These are phyloP conservation scores for Cyberlindnera saturnus DNA, from an alignment of 805 yeast species.

Conservation along the genomic window DNA sequence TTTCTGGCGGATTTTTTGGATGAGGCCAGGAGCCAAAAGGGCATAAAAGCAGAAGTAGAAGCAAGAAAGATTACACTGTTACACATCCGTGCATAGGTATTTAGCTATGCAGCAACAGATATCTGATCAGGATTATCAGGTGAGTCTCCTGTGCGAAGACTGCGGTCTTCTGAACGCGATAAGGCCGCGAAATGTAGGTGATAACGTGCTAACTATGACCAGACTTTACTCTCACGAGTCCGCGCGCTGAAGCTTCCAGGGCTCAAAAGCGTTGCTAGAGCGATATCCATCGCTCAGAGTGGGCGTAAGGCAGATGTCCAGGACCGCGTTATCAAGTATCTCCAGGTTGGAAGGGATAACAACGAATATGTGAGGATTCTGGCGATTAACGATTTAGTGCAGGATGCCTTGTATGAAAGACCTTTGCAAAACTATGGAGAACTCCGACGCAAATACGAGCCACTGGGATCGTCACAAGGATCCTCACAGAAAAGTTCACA, in stretches of 20 bases:
- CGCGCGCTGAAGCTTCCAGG: conserved; percentile 37
- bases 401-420: conserved; percentile 27
- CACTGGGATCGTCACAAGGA: conserved; percentile 1
- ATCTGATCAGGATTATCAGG: conserved; percentile 1
- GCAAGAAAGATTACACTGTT: neutral
- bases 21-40: too few relatives aligned
- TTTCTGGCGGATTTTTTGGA: too few relatives aligned
- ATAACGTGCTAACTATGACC: neutral
- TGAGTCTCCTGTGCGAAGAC: neutral
- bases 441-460: conserved; percentile 10
- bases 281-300: conserved; percentile 39
- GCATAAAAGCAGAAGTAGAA: neutral
- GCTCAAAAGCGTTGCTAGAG: conserved; percentile 46
- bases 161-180: neutral
- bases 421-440: conserved; percentile 34
- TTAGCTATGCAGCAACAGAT: conserved; percentile 1
- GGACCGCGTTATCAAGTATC: conserved; percentile 43
- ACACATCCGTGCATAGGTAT: neutral
- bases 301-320: conserved; percentile 62
- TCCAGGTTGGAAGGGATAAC: conserved; percentile 35
- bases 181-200: neutral
- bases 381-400: conserved; percentile 40
- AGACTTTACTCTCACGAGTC: conserved; percentile 14
- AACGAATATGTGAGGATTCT: conserved; percentile 37
- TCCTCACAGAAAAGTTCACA: conserved; percentile 6